Percentiles rank a stretch among this genome's conserved stretches.
phyloP scores from a whole-genome alignment of 257 asterid species.

The Solanum chmielewskii region DNA sequence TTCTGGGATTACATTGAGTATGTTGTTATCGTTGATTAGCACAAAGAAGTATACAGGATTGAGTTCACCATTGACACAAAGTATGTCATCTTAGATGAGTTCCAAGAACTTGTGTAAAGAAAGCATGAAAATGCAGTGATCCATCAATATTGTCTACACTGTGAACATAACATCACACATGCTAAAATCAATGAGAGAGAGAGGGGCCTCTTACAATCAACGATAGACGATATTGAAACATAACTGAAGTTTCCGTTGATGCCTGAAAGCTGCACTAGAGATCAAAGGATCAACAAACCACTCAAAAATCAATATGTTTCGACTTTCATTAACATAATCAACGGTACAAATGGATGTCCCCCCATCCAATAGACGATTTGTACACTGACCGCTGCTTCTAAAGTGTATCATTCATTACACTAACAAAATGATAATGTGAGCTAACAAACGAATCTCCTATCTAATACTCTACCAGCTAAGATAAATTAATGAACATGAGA shows the following conservation, averaged over 20 bases:
- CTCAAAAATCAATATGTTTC: neutral
- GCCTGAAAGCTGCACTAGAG: neutral
- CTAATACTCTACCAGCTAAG: neutral
- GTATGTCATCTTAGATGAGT: neutral
- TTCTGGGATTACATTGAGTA: neutral
- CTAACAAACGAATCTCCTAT: neutral
- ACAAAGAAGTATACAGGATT: neutral
- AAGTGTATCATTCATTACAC: neutral
- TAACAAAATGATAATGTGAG: neutral
- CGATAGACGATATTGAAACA: neutral
- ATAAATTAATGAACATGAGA: neutral
- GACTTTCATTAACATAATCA: neutral
- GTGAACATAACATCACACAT: neutral
- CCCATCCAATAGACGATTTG: neutral
- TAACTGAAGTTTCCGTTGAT: neutral
- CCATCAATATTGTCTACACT: neutral
- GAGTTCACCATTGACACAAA: neutral
- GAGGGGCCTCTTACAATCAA: neutral
- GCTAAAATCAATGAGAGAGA: neutral
- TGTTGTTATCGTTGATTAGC: neutral
- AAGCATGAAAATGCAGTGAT: neutral
- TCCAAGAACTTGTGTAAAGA: neutral
- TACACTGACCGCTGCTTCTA: neutral
- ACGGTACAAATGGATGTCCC: neutral
- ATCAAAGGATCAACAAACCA: neutral